Percentiles rank a stretch among this genome's conserved stretches.
These are phyloP conservation scores for Eucalyptus curtisii DNA, from an alignment of 345 rosid genomes.

Conservation along the genomic window DNA sequence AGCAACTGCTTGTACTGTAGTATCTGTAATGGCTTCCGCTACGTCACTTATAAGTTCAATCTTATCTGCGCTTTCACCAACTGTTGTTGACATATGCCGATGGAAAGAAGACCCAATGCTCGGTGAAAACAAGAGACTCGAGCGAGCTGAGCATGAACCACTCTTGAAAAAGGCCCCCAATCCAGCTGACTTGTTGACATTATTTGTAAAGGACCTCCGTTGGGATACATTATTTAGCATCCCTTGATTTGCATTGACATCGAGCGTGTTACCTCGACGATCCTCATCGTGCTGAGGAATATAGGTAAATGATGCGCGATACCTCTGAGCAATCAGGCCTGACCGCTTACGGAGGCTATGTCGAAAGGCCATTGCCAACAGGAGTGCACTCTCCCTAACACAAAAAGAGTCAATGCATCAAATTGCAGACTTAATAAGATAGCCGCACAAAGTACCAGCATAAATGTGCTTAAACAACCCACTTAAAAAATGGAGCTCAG, in stretches of 20 bases:
- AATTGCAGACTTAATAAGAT: neutral
- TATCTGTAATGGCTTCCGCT: conserved; percentile 36
- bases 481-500: neutral
- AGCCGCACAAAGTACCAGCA: neutral
- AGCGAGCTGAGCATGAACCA: conserved; percentile 2
- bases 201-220: conserved; percentile 12
- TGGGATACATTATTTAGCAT: conserved; percentile 19
- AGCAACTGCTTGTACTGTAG: conserved; percentile 31
- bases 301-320: conserved; percentile 21
- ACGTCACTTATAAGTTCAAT: conserved; percentile 34
- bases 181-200: conserved; percentile 4
- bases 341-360: conserved; percentile 42
- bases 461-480: neutral
- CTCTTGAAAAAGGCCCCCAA: conserved; percentile 1
- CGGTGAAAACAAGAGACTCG: conserved; percentile 9
- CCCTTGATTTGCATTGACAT: conserved; percentile 10
- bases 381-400: neutral
- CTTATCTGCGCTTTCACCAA: conserved; percentile 28
- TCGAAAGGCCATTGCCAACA: conserved; percentile 37
- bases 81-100: conserved; percentile 50
- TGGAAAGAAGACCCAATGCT: conserved; percentile 19
- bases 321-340: conserved; percentile 14
- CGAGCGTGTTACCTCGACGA: neutral
- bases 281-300: conserved; percentile 22
- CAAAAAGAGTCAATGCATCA: neutral